These are phyloP conservation scores for Haematococcus sp. DNA, from an alignment of 139 green algal species.

Conservation along the genomic window DNA sequence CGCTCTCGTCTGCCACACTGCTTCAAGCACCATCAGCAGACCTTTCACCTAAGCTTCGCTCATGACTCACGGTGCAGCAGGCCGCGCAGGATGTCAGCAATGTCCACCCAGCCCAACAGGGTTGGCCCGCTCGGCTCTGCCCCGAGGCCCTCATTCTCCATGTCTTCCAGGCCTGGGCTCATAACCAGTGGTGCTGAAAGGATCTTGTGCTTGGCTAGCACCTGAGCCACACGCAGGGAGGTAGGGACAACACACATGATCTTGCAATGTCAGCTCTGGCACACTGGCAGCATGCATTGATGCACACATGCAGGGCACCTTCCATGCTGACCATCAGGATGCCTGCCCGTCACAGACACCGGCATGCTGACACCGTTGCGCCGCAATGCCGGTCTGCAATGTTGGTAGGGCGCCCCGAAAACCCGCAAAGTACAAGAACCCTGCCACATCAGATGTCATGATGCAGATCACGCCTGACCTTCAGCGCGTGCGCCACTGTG, in stretches of 20 bases:
- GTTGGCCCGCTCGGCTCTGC: constrained; percentile 22
- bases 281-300: no score
- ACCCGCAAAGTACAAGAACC: no score
- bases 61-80: constrained; percentile 13
- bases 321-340: no score
- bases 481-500: constrained; percentile 11
- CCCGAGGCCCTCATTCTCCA: constrained; percentile 18
- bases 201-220: constrained; percentile 57
- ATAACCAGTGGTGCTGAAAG: constrained; percentile 64
- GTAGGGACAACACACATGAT: no score
- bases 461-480: not conserved
- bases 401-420: not conserved
- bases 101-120: constrained; percentile 64
- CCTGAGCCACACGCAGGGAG: constrained; percentile 16
- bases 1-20: no score
- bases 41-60: no score
- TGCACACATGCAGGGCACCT: no score
- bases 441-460: not conserved
- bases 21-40: no score
- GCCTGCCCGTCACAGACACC: no score
- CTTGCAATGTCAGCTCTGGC: no score
- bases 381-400: no score
- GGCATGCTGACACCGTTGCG: no score
- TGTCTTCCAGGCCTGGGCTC: constrained; percentile 53
- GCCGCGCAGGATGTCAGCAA: constrained; percentile 42